Base-by-base conservation (phyloP, 768 basidiomycete genomes). In the Trametes coccinea region DNA sequence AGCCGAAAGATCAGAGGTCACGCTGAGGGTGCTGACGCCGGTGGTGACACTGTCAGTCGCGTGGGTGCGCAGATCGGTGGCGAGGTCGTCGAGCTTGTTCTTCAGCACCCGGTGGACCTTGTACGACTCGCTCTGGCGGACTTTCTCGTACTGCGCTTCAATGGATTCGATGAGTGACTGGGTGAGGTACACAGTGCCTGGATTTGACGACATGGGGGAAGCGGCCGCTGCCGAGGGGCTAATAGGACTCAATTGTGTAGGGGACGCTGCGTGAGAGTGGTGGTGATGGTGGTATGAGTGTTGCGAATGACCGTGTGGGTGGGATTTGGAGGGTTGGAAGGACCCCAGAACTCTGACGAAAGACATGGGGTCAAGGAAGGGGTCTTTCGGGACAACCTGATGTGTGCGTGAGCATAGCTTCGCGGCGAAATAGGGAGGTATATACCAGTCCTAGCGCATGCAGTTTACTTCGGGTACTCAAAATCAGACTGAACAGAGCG, bases 401-500 rank as follows among this genome's bases (percentile, higher is more conserved):
- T 47, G 22, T 27, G 31, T 1, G 13, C 10, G 16, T 59, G 50
- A 63, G 61, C 37, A 40, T 9, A 5, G n/a, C 11, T 45, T n/a
- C 2, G 3, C 31, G 6, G 17, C 33, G 4, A 27, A 31, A 30
- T 29, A 39, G 43, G 30, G n/a, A 2, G 4, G 22, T 16, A 45
- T 57, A 29, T 44, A 67, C 75, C 40, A 70, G 77, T 13, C 83
- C 83, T 27, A 89, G 75, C 29, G 82, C 79, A 22, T 83, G 79
- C 14, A 93, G 80, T 69, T 87, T 90, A 74, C 90, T 92, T 31
- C 92, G 81, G 49, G 82, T 78, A 41, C 82, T 77, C 17, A 90
- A 78, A 34, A 93, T 82, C 50, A 90, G 79, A 57, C 86, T 89
- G 54, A 93, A 76, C 9, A 93, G 78, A 2, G 85, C 84, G 29